phyloP scores from a whole-genome alignment of 1,284 basidiomycete species.

The Heterobasidion parviporum region DNA sequence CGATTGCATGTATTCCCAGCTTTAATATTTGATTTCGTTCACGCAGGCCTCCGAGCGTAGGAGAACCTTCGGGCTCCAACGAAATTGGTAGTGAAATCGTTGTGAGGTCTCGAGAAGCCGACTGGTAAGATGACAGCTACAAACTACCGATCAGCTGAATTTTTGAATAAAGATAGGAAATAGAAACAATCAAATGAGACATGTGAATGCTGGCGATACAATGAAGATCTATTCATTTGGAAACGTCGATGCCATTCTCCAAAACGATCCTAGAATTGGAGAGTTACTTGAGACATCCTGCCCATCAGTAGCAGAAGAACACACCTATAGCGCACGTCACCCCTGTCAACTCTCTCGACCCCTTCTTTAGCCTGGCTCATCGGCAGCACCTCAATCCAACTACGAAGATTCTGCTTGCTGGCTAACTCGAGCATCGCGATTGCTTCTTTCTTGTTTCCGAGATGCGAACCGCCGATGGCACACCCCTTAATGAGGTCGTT shows the following conservation, averaged over 20 bases:
- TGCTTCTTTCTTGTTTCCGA: slow-evolving; percentile 61
- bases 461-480: slow-evolving; percentile 35
- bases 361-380: neutral
- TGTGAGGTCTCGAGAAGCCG: no score
- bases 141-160: no score
- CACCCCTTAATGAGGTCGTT: slow-evolving; percentile 31
- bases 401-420: slow-evolving; percentile 40
- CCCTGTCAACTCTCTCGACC: neutral
- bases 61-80: no score
- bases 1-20: no score
- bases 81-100: no score
- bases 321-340: neutral
- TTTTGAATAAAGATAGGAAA: neutral
- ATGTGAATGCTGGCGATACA: neutral
- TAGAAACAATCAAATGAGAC: neutral
- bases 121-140: no score
- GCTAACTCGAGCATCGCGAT: slow-evolving; percentile 53
- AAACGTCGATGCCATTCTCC: no score
- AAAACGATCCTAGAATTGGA: no score
- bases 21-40: no score
- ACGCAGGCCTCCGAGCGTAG: no score
- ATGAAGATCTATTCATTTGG: no score
- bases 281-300: no score
- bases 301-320: neutral
- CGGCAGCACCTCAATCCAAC: neutral